A percentile compares a stretch with the other conserved stretches of the same genome.
Evolutionary conservation across 2,329 filamentous ascomycete species (phyloP).

Genomic region (Fusarium nodosum): DNA sequence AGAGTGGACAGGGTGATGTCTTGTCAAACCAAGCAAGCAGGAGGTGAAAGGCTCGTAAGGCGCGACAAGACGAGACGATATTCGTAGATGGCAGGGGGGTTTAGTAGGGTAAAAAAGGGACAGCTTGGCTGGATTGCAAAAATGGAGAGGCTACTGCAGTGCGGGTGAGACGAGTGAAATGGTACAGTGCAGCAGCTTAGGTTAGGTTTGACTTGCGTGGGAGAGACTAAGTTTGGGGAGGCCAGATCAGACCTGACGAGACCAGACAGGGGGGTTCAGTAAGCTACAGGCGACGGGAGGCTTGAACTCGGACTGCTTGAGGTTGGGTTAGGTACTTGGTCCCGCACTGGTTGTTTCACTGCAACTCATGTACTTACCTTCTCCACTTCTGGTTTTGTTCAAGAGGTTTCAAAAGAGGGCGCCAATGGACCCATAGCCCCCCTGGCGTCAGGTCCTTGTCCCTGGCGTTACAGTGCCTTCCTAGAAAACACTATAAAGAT

Average conservation of each 20-base stretch:
- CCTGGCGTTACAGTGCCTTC: conserved; percentile 32
- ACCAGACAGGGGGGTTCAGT: conserved; percentile 31
- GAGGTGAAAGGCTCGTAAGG: conserved; percentile 37
- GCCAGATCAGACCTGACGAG: conserved; percentile 40
- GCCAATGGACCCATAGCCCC: conserved; percentile 32
- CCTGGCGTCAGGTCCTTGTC: conserved; percentile 39
- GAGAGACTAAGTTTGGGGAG: conserved; percentile 44
- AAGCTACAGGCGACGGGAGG: conserved; percentile 35
- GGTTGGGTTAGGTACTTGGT: conserved; percentile 13
- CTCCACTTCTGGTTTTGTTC: conserved; percentile 36
- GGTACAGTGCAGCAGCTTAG: conserved; percentile 4
- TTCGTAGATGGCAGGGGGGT: conserved; percentile 36
- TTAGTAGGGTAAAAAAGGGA: conserved; percentile 44
- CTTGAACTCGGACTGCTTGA: conserved; percentile 32
- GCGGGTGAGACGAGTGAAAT: conserved; percentile 35
- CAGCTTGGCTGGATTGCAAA: conserved; percentile 49
- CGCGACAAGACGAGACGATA: conserved; percentile 32
- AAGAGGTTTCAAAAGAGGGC: conserved; percentile 45
- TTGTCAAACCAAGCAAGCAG: conserved; percentile 31
- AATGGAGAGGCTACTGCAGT: conserved; percentile 40
- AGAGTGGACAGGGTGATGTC: conserved; percentile 22
- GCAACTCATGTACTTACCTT: conserved; percentile 26
- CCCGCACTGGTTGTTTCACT: conserved; percentile 2
- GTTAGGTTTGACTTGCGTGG: conserved; percentile 27
- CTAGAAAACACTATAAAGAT: conserved; percentile 21